Evolutionary conservation across 139 green algal genomes (phyloP), one percentile per base, ranked within the genome.

Genomic region (Picochlorum sp.): DNA sequence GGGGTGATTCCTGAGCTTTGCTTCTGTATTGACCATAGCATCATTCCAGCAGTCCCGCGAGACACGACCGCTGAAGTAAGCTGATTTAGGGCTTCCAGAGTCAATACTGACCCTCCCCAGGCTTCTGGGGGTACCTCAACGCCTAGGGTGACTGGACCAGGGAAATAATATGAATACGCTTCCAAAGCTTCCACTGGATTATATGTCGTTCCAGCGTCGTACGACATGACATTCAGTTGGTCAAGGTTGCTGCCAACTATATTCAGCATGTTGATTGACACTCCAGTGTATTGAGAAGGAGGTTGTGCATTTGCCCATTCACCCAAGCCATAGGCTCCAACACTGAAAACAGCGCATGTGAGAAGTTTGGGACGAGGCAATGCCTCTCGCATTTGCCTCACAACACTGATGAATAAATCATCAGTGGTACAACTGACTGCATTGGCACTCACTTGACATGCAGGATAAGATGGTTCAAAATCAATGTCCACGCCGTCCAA

Each of bases 221-320:
- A 79, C 1, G 36, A 40, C 72, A 80, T 80, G n/a, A 79, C 63
- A n/a, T 65, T 68, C 31, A 79, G 54, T 2, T 70, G 40, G 14
- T 78, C 69, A 16, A 80, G 52, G 13, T 31, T 7, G 6, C 63
- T 39, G 18, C 73, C 73, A 13, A 61, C 64, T 7, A 25, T 16
- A 40, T 59, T 60, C 5, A 77, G 54, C 69, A 72, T 64, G 24
- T 73, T 73, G 7, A 80, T 32, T n/a, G 59, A 54, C n/a, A 75
- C 57, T 18, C 73, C 73, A 1, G 50, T 74, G 32, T 61, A 68
- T 44, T n/a, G 33, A 28, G 20, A 18, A 29, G 7, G 14, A 16
- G 52, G 52, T 45, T 59, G 52, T 7, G n/a, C 24, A 44, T 26
- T 24, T 12, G 5, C 12, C 52, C 52, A 59, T 26, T 51, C 22